Base-by-base conservation (phyloP, 2,329 filamentous ascomycete species). In the Thyridium curvatum region DNA sequence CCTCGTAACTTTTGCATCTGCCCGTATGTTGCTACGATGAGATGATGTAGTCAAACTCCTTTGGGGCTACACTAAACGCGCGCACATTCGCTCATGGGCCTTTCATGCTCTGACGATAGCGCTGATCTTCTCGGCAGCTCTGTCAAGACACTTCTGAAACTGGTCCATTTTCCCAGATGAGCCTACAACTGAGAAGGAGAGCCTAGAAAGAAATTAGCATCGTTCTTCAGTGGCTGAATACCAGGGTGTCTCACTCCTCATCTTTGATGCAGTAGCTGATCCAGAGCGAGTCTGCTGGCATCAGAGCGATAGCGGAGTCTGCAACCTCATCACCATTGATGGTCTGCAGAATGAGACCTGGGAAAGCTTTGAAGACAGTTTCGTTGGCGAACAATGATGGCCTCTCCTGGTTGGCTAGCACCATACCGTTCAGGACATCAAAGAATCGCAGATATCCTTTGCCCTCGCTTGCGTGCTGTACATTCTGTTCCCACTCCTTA, bases 241-340 rank as follows among this genome's bases (percentile, higher is more conserved):
- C 15, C 29, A 30, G 13, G 30, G 6, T 14, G 26, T 14, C 34
- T 30, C 14, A 36, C 34, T 28, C 29, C 34, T 37, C 29, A 17
- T 43, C 41, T 10, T 18, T 16, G 7, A 43, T 37, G 8, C 37
- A 30, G 28, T 43, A 43, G 34, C 38, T 43, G 34, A 41, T 43
- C 41, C 41, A 43, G 34, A 43, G 14, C 15, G 37, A 33, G 18
- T 39, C 37, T 30, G 30, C 16, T 9, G 37, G 34, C 18, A 34
- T 37, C 16, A 40, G 33, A 17, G 32, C 31, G 15, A 33, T 37
- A 6, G 35, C 34, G 3, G 41, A 38, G 15, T 43, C 41, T 9
- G 39, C 41, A 8, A 43, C 32, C 34, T 43, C 34, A 12, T 30
- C 38, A 17, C 31, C 34, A n/a, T 40, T 43, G 8, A 39, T 38